Conservation (phyloP, 2,329 filamentous ascomycete genomes). For the Cladosporium colombiae region DNA sequence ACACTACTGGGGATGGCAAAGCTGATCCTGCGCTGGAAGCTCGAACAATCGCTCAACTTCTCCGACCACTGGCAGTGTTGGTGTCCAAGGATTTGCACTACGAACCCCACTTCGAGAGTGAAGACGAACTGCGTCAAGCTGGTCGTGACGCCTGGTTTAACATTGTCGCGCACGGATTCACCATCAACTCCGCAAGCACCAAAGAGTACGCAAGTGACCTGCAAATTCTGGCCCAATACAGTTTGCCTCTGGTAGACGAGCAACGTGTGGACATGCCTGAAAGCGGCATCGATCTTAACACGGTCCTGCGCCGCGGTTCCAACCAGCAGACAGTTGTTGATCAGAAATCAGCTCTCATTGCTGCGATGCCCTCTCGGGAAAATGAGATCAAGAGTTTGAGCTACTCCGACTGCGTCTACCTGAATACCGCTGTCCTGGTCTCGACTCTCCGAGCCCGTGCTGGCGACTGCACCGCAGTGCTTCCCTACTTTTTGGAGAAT, state of each 20-base stretch:
- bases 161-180: constrained; percentile 90
- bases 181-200: constrained; percentile 69
- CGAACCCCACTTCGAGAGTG: constrained; percentile 50
- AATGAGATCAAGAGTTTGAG: constrained; percentile 77
- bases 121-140: constrained; percentile 54
- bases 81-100: constrained; percentile 62
- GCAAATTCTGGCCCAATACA: constrained; percentile 80
- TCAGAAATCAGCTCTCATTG: constrained; percentile 76
- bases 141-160: constrained; percentile 97
- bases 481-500: constrained; percentile 93
- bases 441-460: constrained; percentile 83
- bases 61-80: constrained; percentile 83
- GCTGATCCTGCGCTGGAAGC: constrained; percentile 70
- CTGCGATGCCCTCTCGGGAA: constrained; percentile 73
- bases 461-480: constrained; percentile 84
- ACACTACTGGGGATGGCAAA: constrained; percentile 60
- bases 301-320: constrained; percentile 83
- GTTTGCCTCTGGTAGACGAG: constrained; percentile 82
- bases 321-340: constrained; percentile 73
- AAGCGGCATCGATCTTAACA: constrained; percentile 96
- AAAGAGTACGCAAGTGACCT: constrained; percentile 75
- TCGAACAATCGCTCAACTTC: constrained; percentile 81
- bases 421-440: constrained; percentile 86
- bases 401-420: constrained; percentile 88
- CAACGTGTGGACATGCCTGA: constrained; percentile 87